phyloP scores from a whole-genome alignment of 345 rosid species.

The Erodium maritimum region DNA sequence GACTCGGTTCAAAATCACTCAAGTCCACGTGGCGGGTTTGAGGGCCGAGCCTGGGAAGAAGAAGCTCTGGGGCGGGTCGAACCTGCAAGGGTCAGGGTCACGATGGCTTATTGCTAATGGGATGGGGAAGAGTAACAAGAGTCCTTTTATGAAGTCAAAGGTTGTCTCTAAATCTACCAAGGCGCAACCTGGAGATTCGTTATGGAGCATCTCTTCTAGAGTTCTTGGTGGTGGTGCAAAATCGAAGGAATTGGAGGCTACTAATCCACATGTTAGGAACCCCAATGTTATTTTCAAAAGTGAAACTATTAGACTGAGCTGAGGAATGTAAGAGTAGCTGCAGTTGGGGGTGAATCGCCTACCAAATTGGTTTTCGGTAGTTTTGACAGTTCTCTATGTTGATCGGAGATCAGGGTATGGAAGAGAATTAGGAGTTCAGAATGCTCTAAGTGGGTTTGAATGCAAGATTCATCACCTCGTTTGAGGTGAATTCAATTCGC shows the following conservation, averaged over 20 bases:
- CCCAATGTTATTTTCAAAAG: slow-evolving; percentile 40
- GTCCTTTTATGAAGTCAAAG: slow-evolving; percentile 47
- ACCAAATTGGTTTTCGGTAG: too few relatives aligned
- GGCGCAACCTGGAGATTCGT: slow-evolving; percentile 43
- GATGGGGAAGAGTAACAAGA: slow-evolving; percentile 78
- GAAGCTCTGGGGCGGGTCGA: slow-evolving; percentile 54
- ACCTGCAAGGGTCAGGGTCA: slow-evolving; percentile 82
- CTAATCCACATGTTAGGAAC: slow-evolving; percentile 36
- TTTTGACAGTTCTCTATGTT: too few relatives aligned
- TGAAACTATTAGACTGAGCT: slow-evolving; percentile 23
- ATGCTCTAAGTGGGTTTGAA: too few relatives aligned
- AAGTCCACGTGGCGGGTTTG: slow-evolving; percentile 77
- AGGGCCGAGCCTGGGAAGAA: slow-evolving; percentile 54
- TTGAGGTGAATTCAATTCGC: too few relatives aligned
- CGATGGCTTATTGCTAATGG: slow-evolving; percentile 91
- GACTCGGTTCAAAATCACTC: slow-evolving; percentile 56
- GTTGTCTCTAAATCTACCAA: slow-evolving; percentile 30
- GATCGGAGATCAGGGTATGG: too few relatives aligned
- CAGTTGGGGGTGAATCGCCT: not conserved
- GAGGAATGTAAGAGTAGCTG: slow-evolving; percentile 6
- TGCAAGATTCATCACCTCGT: too few relatives aligned
- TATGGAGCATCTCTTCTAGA: slow-evolving; percentile 86
- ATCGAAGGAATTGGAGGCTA: slow-evolving; percentile 51
- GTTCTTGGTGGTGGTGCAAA: slow-evolving; percentile 40
- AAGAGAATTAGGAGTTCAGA: too few relatives aligned